These are phyloP conservation scores for Pythium aquatile DNA, from an alignment of 352 stramenopile species.

Conservation along the genomic window DNA sequence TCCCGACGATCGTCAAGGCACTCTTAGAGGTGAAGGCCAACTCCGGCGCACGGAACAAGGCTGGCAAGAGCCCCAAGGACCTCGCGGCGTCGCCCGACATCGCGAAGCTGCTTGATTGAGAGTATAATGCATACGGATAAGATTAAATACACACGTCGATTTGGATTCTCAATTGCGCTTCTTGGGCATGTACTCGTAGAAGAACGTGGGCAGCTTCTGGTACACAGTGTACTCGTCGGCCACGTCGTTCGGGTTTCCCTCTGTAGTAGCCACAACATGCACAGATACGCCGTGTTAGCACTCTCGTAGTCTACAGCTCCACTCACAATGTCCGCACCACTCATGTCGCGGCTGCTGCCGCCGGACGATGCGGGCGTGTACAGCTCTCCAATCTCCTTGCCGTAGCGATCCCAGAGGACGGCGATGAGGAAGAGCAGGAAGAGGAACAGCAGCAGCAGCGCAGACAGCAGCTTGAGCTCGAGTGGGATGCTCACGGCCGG, in stretches of 20 bases:
- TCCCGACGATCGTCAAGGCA: constrained; percentile 63
- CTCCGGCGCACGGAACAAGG: constrained; percentile 62
- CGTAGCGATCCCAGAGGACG: constrained; percentile 82
- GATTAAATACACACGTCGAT: constrained; percentile 1
- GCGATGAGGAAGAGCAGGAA: constrained; percentile 82
- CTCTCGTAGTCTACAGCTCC: not conserved
- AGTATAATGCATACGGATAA: not conserved
- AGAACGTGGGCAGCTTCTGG: constrained; percentile 84
- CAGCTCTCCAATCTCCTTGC: constrained; percentile 80
- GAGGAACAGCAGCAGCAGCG: constrained; percentile 61
- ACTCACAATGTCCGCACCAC: constrained; percentile 22
- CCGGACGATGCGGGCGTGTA: constrained; percentile 47
- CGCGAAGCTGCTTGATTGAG: constrained; percentile 47
- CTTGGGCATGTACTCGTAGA: constrained; percentile 87
- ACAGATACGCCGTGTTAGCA: constrained; percentile 3
- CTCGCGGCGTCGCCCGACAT: constrained; percentile 63
- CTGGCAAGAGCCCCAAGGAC: constrained; percentile 72
- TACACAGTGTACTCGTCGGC: constrained; percentile 83
- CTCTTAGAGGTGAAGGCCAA: constrained; percentile 59
- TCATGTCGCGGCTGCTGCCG: constrained; percentile 21
- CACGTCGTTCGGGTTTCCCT: constrained; percentile 66
- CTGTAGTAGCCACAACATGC: constrained; percentile 18
- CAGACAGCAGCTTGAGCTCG: constrained; percentile 72
- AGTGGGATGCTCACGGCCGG: constrained; percentile 39
- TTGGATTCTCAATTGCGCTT: constrained; percentile 41